A percentile compares a stretch with the other conserved stretches of the same genome.
Conservation (phyloP, 2,329 filamentous ascomycete genomes). For the Cladosporium sp. region DNA sequence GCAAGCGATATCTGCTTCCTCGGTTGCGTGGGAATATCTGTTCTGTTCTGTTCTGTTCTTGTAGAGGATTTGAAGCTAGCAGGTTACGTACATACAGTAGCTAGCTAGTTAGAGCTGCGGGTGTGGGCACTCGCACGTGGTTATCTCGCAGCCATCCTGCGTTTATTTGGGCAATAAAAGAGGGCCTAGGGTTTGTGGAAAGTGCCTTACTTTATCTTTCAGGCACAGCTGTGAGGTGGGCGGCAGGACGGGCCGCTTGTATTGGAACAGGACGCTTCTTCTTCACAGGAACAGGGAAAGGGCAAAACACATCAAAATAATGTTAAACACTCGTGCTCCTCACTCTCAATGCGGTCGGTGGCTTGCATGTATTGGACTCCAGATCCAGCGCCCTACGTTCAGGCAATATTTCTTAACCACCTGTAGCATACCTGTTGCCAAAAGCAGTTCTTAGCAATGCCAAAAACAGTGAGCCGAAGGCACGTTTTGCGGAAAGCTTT, state of each 20-base stretch:
- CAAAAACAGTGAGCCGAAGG: not conserved
- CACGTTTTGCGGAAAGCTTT: not conserved
- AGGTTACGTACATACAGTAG: not conserved
- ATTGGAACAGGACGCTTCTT: not conserved
- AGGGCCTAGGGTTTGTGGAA: not conserved
- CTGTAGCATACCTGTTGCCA: not conserved
- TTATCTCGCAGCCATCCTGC: not conserved
- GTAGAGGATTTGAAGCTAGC: not conserved
- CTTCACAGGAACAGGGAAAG: conserved; percentile 2
- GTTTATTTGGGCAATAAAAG: not conserved
- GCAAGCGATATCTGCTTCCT: not conserved
- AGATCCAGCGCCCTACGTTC: not conserved
- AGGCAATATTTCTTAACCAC: not conserved
- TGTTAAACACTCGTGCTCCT: no score
- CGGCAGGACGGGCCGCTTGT: not conserved
- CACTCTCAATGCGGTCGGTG: not conserved
- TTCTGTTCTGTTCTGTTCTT: not conserved
- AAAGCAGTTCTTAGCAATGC: not conserved
- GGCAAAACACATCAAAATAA: no score
- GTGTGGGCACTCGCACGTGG: no score
- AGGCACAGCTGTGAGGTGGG: not conserved
- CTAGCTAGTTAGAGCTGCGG: not conserved
- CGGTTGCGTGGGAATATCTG: not conserved
- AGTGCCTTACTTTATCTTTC: not conserved
- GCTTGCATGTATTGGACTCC: not conserved